Evolutionary conservation across 2,329 filamentous ascomycete genomes (phyloP).

Genomic region (Xylariaceae sp.): DNA sequence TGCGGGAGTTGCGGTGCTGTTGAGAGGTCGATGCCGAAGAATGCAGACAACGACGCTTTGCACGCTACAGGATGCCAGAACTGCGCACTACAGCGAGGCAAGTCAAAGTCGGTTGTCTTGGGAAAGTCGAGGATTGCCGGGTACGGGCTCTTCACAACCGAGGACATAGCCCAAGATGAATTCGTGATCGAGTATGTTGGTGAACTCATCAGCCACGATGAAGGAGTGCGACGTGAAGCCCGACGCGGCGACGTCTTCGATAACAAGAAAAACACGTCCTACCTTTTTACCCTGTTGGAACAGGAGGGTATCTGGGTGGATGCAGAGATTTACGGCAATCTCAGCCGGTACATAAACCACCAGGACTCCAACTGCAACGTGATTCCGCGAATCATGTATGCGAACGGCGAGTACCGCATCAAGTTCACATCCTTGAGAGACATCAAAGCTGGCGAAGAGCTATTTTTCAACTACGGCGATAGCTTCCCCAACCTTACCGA

Average conservation of each 20-base stretch:
- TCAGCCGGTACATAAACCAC: conserved; percentile 79
- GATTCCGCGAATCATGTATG: conserved; percentile 58
- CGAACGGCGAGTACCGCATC: conserved; percentile 70
- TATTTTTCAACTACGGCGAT: conserved; percentile 76
- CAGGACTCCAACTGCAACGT: conserved; percentile 54
- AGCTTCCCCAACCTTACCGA: conserved; percentile 56
- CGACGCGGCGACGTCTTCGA: conserved; percentile 54
- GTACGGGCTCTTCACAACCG: conserved; percentile 67
- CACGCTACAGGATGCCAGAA: conserved; percentile 61
- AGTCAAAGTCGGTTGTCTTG: conserved; percentile 57
- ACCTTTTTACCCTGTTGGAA: conserved; percentile 53
- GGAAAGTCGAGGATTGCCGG: conserved; percentile 66
- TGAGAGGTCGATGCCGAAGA: conserved; percentile 62
- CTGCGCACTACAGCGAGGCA: conserved; percentile 60
- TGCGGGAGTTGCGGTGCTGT: conserved; percentile 63
- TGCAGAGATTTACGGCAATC: conserved; percentile 68
- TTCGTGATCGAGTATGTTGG: conserved; percentile 77
- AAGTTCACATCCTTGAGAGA: conserved; percentile 61
- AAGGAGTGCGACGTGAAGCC: conserved; percentile 61
- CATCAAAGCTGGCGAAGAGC: conserved; percentile 64
- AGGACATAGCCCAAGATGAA: conserved; percentile 58
- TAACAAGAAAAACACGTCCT: conserved; percentile 57
- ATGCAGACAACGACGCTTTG: conserved; percentile 51
- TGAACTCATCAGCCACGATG: conserved; percentile 63
- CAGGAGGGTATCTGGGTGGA: conserved; percentile 62